phyloP scores from a whole-genome alignment of 805 yeast genomes.

The Candida oleophila region DNA sequence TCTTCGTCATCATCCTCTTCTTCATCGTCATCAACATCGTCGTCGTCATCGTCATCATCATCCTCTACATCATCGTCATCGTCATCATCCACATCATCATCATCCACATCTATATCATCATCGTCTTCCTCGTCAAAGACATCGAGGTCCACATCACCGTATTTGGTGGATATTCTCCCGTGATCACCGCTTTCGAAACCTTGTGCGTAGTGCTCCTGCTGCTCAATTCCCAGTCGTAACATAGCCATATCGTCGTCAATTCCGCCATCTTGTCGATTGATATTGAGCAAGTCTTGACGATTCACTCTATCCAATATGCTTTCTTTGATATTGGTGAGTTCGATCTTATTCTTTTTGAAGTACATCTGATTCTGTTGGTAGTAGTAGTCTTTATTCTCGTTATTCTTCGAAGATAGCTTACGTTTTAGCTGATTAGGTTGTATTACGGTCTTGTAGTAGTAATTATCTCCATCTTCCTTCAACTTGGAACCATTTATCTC shows the following conservation, averaged over 20 bases:
- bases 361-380: conserved; percentile 22
- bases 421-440: conserved; percentile 14
- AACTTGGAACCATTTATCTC: conserved; percentile 17
- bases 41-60: conserved; percentile 8
- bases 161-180: conserved; percentile 4
- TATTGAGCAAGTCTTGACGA: conserved; percentile 7
- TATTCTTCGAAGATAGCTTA: conserved; percentile 6
- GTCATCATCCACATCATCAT: conserved; percentile 10
- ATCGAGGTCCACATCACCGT: conserved; percentile 6
- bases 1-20: conserved; percentile 8
- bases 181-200: conserved; percentile 1
- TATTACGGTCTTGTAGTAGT: conserved; percentile 28
- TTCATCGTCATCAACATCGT: conserved; percentile 11
- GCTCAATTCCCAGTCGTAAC: conserved; percentile 11
- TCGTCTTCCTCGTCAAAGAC: conserved; percentile 10
- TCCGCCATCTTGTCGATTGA: conserved; percentile 13
- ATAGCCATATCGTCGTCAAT: conserved; percentile 23
- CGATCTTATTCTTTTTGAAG: conserved; percentile 28
- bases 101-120: conserved; percentile 6
- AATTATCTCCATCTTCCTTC: conserved; percentile 9
- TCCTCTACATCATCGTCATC: conserved; percentile 10
- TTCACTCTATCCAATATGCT: conserved; percentile 10
- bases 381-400: conserved; percentile 19
- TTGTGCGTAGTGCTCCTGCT: neutral
- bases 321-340: conserved; percentile 28